Conservation (phyloP, 2,329 filamentous ascomycete species). For the Alternaria panax region DNA sequence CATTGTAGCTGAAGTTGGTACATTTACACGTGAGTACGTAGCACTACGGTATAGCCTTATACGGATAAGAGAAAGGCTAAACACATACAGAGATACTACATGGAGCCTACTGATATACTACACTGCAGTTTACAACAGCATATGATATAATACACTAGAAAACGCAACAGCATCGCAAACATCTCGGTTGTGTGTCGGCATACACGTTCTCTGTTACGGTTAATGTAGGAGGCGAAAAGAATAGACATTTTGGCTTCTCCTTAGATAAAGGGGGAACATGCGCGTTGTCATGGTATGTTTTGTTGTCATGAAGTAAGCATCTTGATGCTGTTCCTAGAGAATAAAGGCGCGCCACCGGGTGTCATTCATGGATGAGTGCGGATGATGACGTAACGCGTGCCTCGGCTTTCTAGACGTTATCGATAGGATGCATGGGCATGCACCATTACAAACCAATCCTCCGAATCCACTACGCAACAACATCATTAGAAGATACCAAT, state of each 20-base stretch:
- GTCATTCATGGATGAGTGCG: not conserved
- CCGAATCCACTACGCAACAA: not conserved
- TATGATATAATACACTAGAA: too few relatives aligned
- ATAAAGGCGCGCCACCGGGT: not conserved
- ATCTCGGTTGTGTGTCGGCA: too few relatives aligned
- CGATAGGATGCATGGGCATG: not conserved
- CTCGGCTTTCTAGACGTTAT: conserved; percentile 1
- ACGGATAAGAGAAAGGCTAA: not conserved
- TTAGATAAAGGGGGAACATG: too few relatives aligned
- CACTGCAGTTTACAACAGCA: too few relatives aligned
- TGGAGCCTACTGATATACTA: too few relatives aligned
- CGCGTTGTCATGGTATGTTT: not conserved
- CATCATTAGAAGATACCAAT: not conserved
- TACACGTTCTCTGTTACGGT: too few relatives aligned
- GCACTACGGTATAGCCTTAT: rapidly evolving
- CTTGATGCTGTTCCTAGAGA: not conserved
- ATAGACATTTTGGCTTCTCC: not conserved
- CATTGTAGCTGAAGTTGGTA: not conserved
- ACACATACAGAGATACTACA: too few relatives aligned
- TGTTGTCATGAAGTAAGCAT: not conserved
- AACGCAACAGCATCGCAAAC: too few relatives aligned
- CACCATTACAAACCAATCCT: not conserved
- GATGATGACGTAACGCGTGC: conserved; percentile 2
- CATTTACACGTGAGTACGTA: not conserved
- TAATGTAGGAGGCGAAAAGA: not conserved